Evolutionary conservation across 148 eudicot genomes (phyloP).

Genomic region (Simmondsia chinensis): DNA sequence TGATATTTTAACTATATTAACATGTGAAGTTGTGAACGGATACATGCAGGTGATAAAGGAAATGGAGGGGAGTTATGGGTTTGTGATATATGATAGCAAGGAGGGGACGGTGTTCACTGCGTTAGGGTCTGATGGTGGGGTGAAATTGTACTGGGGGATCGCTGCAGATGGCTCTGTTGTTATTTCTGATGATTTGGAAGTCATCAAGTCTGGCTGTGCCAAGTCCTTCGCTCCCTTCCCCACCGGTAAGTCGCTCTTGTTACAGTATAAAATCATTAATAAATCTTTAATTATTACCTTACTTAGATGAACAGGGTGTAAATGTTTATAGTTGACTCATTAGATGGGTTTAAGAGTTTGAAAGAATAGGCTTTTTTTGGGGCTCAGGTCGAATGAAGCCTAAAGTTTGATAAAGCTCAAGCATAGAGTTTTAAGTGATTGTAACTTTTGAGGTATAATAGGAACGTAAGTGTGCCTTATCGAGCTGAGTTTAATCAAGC

Average conservation of each 20-base stretch:
- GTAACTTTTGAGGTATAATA: too few species aligned
- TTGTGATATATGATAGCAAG: conserved; percentile 74
- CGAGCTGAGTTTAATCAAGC: too few species aligned
- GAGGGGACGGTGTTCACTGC: conserved; percentile 80
- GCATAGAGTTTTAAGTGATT: too few species aligned
- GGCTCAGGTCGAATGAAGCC: too few species aligned
- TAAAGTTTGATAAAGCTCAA: too few species aligned
- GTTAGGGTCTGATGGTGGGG: conserved; percentile 86
- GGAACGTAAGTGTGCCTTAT: too few species aligned
- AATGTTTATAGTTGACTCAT: too few species aligned
- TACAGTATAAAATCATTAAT: not conserved
- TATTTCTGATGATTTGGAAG: conserved; percentile 62
- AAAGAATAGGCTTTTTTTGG: too few species aligned
- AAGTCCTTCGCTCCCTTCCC: conserved; percentile 98
- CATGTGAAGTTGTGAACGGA: too few species aligned
- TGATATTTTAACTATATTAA: too few species aligned
- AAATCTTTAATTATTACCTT: not conserved
- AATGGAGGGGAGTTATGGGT: conserved; percentile 81
- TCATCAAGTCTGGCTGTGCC: conserved; percentile 76
- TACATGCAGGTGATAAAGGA: conserved; percentile 85
- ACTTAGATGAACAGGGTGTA: too few species aligned
- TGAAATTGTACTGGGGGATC: conserved; percentile 84
- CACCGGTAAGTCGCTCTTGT: conserved; percentile 25
- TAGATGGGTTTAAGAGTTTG: too few species aligned
- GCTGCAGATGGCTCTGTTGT: conserved; percentile 92